Evolutionary conservation across 805 yeast species (phyloP).

Genomic region (Zygosaccharomyces bisporus): DNA sequence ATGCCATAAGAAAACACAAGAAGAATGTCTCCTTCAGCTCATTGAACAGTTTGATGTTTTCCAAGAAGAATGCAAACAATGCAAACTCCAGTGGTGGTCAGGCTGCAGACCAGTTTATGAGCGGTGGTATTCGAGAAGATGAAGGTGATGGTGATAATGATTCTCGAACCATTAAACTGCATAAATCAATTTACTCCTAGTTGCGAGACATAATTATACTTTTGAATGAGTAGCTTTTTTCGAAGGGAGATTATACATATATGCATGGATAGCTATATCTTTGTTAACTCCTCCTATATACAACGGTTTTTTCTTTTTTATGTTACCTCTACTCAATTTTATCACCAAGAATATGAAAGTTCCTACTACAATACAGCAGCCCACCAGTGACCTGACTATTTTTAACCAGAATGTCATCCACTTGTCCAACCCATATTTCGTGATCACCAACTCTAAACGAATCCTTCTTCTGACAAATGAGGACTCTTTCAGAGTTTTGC

Average conservation of each 20-base stretch:
- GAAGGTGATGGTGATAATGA: slow-evolving; percentile 23
- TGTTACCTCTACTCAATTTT: slow-evolving; percentile 17
- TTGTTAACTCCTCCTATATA: background rate
- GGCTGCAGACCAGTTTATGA: slow-evolving; percentile 28
- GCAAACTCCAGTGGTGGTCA: slow-evolving; percentile 21
- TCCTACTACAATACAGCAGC: slow-evolving; percentile 57
- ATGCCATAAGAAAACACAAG: slow-evolving; percentile 33
- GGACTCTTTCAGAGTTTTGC: slow-evolving; percentile 51
- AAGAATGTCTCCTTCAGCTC: slow-evolving; percentile 37
- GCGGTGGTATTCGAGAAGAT: slow-evolving; percentile 32
- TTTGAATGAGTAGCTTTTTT: background rate
- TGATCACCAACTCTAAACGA: slow-evolving; percentile 71
- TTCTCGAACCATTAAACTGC: slow-evolving; percentile 25
- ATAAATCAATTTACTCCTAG: slow-evolving; percentile 32
- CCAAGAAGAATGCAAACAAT: slow-evolving; percentile 29
- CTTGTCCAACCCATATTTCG: slow-evolving; percentile 86
- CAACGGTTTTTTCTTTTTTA: background rate
- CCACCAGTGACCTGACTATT: slow-evolving; percentile 51
- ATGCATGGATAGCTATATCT: background rate
- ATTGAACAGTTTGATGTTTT: slow-evolving; percentile 34
- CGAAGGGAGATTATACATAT: background rate
- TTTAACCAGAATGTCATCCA: slow-evolving; percentile 48
- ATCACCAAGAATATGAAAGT: slow-evolving; percentile 51
- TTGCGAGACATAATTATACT: background rate
- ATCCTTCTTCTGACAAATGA: slow-evolving; percentile 55